Evolutionary conservation across 2,329 filamentous ascomycete genomes (phyloP), one percentile per base, ranked within the genome.

Genomic region (Metarhizium brunneum): DNA sequence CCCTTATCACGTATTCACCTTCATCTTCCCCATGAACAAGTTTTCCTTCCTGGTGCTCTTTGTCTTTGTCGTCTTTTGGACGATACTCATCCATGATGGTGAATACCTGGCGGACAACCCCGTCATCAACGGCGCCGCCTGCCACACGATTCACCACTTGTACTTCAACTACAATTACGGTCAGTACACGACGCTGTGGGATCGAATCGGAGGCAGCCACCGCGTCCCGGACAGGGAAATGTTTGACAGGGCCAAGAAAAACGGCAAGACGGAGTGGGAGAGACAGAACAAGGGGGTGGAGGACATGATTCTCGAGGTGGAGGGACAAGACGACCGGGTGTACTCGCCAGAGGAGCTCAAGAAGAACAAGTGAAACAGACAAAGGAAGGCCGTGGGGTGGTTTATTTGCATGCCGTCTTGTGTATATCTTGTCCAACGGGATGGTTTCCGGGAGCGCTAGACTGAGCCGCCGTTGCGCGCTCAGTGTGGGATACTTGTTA

Each of bases 121-220:
- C 14, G 29, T 53, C 2, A 40, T 54, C 18, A 50, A 53, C n/a
- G 50, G 50, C 18, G 50, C 51, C 7, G 50, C 47, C 14, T 53
- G 47, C 14, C 50, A 53, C 47, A 56, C 54, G 4, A 35, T 56
- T n/a, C 54, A 56, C 29, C 54, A 53, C 16, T 40, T 50, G 32
- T 45, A 50, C 43, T 53, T 53, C 14, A 53, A 53, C 29, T 50
- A 35, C 36, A 56, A 56, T 20, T 53, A 50, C 29, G 54, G 54
- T 6, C 54, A 56, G 45, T 56, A 50, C 87, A 87, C 90, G 14
- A 96, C 91, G 0, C 76, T 94, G 20, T 96, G 91, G 87, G 92
- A 96, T 71, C 85, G 92, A 54, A 72, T 96, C 20, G 89, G 90
- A 54, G 88, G 87, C 57, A 95, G 88, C 67, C 96, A 96, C 76